These are phyloP conservation scores for Calcarisporium arbuscula DNA, from an alignment of 2,329 filamentous ascomycete genomes.

Conservation along the genomic window DNA sequence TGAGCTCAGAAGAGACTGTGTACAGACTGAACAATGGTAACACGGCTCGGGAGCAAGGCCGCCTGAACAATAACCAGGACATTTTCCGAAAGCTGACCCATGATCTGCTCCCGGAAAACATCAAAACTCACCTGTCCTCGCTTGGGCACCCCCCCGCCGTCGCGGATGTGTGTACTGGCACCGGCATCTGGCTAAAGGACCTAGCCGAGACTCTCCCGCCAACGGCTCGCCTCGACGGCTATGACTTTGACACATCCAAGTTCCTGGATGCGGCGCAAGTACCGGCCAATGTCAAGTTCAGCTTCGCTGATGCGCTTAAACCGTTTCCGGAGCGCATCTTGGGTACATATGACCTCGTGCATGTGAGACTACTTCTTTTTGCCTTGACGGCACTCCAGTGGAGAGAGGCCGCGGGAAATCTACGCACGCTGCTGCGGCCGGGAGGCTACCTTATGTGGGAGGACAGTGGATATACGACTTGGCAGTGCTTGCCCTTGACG, in stretches of 20 bases:
- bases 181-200: conserved; percentile 14
- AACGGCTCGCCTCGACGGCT: conserved; percentile 10
- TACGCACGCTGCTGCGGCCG: conserved; percentile 8
- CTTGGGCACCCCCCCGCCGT: conserved; percentile 2
- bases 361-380: conserved; percentile 8
- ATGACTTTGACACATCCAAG: conserved; percentile 13
- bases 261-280: conserved; percentile 9
- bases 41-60: not conserved
- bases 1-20: not conserved
- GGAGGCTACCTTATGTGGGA: conserved; percentile 13
- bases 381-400: conserved; percentile 11
- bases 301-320: conserved; percentile 5
- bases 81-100: not conserved
- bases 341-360: conserved; percentile 12
- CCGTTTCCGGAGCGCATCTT: conserved; percentile 9
- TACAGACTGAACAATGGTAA: not conserved
- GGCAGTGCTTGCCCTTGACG: conserved; percentile 1
- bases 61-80: not conserved
- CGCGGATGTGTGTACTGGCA: conserved; percentile 13
- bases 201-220: conserved; percentile 9
- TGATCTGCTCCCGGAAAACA: not conserved
- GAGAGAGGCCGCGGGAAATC: conserved; percentile 6
- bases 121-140: not conserved
- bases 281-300: conserved; percentile 9
- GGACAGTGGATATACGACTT: conserved; percentile 4